Percentiles rank a stretch among this genome's conserved stretches.
Conservation (phyloP, 306 rosid species). For the Oemleria cerasiformis region DNA sequence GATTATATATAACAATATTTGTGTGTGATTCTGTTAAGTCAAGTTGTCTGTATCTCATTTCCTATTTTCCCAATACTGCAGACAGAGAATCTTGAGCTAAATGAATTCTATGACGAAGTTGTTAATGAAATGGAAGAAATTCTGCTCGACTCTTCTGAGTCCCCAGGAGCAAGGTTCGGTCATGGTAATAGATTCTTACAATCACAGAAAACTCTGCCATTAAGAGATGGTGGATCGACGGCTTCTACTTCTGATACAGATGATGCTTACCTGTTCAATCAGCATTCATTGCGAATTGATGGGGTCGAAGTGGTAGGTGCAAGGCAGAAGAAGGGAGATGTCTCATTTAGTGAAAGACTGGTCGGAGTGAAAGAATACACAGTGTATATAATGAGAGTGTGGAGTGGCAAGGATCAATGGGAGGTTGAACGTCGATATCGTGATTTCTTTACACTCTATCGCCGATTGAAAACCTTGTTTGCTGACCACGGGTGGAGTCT, state of each 20-base stretch:
- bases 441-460: slow-evolving; percentile 72
- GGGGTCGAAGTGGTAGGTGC: slow-evolving; percentile 96
- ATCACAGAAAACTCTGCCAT: slow-evolving; percentile 49
- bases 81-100: slow-evolving; percentile 59
- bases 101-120: slow-evolving; percentile 75
- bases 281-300: slow-evolving; percentile 56
- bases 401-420: slow-evolving; percentile 82
- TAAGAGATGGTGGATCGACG: slow-evolving; percentile 84
- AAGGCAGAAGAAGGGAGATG: slow-evolving; percentile 90
- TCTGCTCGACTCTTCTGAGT: slow-evolving; percentile 72
- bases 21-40: background rate
- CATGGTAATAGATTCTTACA: slow-evolving; percentile 47
- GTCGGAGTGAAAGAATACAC: slow-evolving; percentile 98
- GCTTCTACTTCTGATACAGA: slow-evolving; percentile 82
- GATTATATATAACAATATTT: background rate
- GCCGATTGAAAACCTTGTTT: slow-evolving; percentile 63
- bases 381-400: slow-evolving; percentile 74
- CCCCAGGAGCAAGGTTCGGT: slow-evolving; percentile 59
- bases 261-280: slow-evolving; percentile 46
- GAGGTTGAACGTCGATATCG: slow-evolving; percentile 94
- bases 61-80: slow-evolving; percentile 41
- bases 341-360: slow-evolving; percentile 91
- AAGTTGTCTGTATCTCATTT: slow-evolving; percentile 15
- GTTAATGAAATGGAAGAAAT: slow-evolving; percentile 98
- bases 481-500: slow-evolving; percentile 67